Evolutionary conservation across 768 basidiomycete species (phyloP).

Genomic region (Xanthoconium purpureum): DNA sequence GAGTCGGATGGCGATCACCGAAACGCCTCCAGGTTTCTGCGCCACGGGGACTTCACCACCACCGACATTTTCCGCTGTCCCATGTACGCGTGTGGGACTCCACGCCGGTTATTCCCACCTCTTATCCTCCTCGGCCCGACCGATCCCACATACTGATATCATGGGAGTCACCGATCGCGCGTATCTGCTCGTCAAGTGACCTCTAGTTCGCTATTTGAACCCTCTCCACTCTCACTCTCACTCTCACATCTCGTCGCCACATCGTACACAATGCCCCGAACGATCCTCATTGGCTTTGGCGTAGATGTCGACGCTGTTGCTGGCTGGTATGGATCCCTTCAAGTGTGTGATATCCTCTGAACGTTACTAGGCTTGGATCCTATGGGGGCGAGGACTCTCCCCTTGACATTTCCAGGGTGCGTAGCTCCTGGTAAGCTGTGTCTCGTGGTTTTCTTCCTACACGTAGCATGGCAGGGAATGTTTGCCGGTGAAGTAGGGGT

Average conservation of each 20-base stretch:
- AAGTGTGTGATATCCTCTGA: background rate
- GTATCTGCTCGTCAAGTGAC: background rate
- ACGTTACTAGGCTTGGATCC: slow-evolving; percentile 53
- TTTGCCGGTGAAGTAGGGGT: slow-evolving; percentile 75
- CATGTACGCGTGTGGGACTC: too few species aligned
- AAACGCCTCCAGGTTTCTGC: too few species aligned
- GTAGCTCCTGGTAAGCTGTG: background rate
- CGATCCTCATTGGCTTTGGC: slow-evolving; percentile 58
- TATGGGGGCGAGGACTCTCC: slow-evolving; percentile 76
- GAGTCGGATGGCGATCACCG: too few species aligned
- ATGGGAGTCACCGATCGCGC: too few species aligned
- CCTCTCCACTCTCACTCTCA: background rate
- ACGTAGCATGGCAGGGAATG: slow-evolving; percentile 44
- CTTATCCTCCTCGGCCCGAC: too few species aligned
- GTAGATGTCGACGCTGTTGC: slow-evolving; percentile 78
- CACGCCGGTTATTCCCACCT: too few species aligned
- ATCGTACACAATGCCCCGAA: slow-evolving; percentile 44
- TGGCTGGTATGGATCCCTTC: slow-evolving; percentile 49
- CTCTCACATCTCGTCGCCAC: background rate
- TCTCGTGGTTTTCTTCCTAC: background rate
- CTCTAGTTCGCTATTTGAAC: too few species aligned
- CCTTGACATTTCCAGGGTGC: slow-evolving; percentile 61
- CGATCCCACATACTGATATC: too few species aligned
- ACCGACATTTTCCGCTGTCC: too few species aligned
- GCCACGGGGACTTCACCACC: too few species aligned